phyloP scores from a whole-genome alignment of 2,329 filamentous ascomycete genomes.

The Tolypocladium amazonense region DNA sequence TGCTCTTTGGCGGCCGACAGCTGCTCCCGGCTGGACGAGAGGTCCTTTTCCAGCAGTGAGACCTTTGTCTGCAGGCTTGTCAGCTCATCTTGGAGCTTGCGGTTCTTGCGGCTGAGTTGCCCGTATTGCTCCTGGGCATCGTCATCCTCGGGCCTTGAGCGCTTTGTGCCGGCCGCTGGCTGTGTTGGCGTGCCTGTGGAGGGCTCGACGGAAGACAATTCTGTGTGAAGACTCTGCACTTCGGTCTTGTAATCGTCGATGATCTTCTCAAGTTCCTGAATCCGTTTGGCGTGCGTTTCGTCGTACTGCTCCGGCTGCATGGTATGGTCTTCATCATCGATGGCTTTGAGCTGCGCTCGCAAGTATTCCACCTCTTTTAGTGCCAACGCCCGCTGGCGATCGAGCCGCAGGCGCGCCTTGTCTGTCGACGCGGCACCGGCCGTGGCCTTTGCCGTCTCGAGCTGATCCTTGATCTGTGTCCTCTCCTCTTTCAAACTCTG shows the following conservation, averaged over 20 bases:
- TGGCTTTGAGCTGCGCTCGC: constrained; percentile 79
- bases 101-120: constrained; percentile 76
- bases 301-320: constrained; percentile 75
- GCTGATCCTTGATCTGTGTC: constrained; percentile 49
- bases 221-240: constrained; percentile 60
- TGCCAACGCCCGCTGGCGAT: constrained; percentile 75
- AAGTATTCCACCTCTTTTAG: constrained; percentile 92
- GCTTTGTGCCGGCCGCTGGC: constrained; percentile 46
- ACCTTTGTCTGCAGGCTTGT: constrained; percentile 58
- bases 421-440: constrained; percentile 41
- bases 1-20: constrained; percentile 55
- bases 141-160: constrained; percentile 49
- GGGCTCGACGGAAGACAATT: constrained; percentile 58
- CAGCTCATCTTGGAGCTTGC: constrained; percentile 72
- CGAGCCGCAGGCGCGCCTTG: constrained; percentile 63
- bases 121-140: constrained; percentile 64
- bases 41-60: constrained; percentile 63
- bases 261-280: constrained; percentile 74
- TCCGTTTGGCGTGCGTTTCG: constrained; percentile 59
- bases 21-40: constrained; percentile 62
- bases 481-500: constrained; percentile 62
- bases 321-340: constrained; percentile 79
- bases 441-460: constrained; percentile 56
- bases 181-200: constrained; percentile 23
- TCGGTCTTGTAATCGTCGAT: constrained; percentile 81